Conservation (phyloP, 2,329 filamentous ascomycete genomes). For the Daldinia sp. region DNA sequence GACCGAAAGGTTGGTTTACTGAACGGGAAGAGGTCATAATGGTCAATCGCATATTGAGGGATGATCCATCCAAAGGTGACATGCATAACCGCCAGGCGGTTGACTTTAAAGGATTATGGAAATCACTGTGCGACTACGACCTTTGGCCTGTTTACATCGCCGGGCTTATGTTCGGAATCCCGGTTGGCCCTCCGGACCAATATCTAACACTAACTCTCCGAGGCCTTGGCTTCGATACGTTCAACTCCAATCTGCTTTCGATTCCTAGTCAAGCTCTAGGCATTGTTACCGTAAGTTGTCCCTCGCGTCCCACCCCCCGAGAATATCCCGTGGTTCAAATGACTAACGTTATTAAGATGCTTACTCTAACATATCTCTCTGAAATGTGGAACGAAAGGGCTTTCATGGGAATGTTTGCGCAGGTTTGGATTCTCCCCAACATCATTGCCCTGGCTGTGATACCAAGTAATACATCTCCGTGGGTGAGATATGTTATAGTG, state of each 20-base stretch:
- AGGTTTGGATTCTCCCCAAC: conserved; percentile 49
- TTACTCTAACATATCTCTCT: conserved; percentile 45
- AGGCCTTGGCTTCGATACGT: conserved; percentile 56
- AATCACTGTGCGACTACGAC: conserved; percentile 65
- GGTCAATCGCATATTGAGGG: conserved; percentile 66
- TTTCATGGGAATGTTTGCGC: conserved; percentile 44
- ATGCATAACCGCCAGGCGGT: conserved; percentile 67
- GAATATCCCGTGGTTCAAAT: neutral
- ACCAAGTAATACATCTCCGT: conserved; percentile 42
- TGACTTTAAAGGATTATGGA: conserved; percentile 57
- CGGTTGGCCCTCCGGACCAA: conserved; percentile 50
- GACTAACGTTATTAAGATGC: conserved; percentile 26
- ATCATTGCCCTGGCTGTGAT: conserved; percentile 46
- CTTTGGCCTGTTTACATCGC: conserved; percentile 66
- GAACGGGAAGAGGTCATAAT: conserved; percentile 69
- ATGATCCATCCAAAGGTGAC: conserved; percentile 68
- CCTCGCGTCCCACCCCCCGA: neutral
- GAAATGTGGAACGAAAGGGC: conserved; percentile 46
- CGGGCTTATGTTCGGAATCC: conserved; percentile 57
- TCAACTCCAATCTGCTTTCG: conserved; percentile 59
- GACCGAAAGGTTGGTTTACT: conserved; percentile 69
- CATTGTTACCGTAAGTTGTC: conserved; percentile 25
- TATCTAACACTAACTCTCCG: conserved; percentile 60
- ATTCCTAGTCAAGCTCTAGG: conserved; percentile 52
- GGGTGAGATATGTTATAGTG: conserved; percentile 46